phyloP scores from a whole-genome alignment of 1,139 yeast species.

The Saccharomycopsis crataegensis region DNA sequence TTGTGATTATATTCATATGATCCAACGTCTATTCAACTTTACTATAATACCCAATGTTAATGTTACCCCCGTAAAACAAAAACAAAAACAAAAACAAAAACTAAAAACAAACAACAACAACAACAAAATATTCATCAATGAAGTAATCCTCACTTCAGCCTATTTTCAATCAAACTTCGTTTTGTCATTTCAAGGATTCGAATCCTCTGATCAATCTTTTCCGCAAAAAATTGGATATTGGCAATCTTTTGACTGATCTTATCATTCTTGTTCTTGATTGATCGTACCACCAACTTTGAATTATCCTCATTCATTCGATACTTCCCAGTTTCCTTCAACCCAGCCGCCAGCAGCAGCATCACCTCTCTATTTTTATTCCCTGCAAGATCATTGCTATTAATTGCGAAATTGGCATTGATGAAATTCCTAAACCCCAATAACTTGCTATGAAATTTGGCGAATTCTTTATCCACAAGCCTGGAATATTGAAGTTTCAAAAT shows the following conservation, averaged over 20 bases:
- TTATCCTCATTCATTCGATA: not conserved
- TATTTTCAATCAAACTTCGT: conserved; percentile 7
- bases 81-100: too few species aligned
- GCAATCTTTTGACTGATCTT: conserved; percentile 12
- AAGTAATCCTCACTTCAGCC: not conserved
- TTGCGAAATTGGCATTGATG: conserved; percentile 6
- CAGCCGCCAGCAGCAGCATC: too few species aligned
- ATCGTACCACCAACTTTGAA: not conserved
- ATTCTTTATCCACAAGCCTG: not conserved
- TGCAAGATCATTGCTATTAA: not conserved
- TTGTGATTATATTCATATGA: too few species aligned
- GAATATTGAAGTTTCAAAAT: conserved; percentile 7
- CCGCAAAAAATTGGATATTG: conserved; percentile 17
- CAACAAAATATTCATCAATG: too few species aligned
- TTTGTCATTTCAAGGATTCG: conserved; percentile 18
- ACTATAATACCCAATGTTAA: too few species aligned
- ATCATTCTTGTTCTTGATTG: not conserved
- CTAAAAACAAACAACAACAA: too few species aligned
- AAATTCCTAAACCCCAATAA: not conserved
- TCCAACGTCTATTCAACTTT: too few species aligned
- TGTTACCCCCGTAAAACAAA: too few species aligned
- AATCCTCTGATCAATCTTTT: conserved; percentile 17
- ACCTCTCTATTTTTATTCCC: not conserved
- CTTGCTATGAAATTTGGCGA: conserved; percentile 6
- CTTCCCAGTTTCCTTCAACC: not conserved